Evolutionary conservation across 164 flowering plant species (phyloP).

Genomic region (Berberis vulgaris): DNA sequence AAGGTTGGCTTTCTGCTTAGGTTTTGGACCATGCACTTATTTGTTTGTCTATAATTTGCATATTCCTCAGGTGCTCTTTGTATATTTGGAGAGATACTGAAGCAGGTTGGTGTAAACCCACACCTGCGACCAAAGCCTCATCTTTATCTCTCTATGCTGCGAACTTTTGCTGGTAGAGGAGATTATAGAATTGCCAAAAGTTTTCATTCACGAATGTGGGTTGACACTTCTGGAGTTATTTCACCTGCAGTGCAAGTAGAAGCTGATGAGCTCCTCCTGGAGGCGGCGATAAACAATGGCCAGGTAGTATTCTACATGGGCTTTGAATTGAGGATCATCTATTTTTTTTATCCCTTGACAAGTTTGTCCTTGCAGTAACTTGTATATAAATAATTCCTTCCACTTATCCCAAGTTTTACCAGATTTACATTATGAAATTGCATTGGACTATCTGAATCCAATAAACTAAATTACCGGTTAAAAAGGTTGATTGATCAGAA

Average conservation of each 20-base stretch:
- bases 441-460: no score
- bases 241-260: slow-evolving; percentile 40
- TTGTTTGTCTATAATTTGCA: no score
- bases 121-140: slow-evolving; percentile 62
- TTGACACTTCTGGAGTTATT: slow-evolving; percentile 54
- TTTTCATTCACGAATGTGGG: slow-evolving; percentile 48
- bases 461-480: no score
- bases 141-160: slow-evolving; percentile 68
- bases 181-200: slow-evolving; percentile 45
- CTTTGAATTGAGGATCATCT: no score
- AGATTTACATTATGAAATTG: no score
- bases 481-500: no score
- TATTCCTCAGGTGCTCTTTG: slow-evolving; percentile 48
- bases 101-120: slow-evolving; percentile 29
- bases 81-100: slow-evolving; percentile 60
- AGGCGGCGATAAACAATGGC: slow-evolving; percentile 54
- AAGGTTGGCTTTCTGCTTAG: no score
- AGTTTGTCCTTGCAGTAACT: no score
- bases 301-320: slow-evolving; percentile 32
- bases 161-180: slow-evolving; percentile 49
- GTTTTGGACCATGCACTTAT: no score
- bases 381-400: no score
- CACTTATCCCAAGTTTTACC: no score
- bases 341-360: no score
- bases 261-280: slow-evolving; percentile 77